phyloP scores from a whole-genome alignment of 2,329 filamentous ascomycete species.

The Aureobasidium namibiae region DNA sequence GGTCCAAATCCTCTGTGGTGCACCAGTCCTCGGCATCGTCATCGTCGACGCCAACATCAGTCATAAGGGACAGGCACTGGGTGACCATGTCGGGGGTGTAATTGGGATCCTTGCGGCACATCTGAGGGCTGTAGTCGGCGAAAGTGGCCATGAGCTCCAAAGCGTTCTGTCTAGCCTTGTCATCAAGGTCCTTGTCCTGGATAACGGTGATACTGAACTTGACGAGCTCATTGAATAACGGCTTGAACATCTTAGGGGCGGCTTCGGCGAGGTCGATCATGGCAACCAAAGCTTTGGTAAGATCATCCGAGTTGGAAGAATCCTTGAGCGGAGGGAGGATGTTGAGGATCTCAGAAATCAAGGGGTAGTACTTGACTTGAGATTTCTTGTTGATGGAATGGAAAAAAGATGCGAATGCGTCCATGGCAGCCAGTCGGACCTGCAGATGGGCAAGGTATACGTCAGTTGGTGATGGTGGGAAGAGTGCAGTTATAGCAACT shows the following conservation, averaged over 20 bases:
- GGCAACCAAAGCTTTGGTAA: constrained; percentile 81
- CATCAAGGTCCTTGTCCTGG: constrained; percentile 88
- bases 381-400: constrained; percentile 79
- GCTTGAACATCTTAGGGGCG: constrained; percentile 96
- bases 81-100: constrained; percentile 97
- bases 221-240: constrained; percentile 84
- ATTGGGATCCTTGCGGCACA: constrained; percentile 89
- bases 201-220: constrained; percentile 90
- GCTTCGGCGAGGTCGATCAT: constrained; percentile 91
- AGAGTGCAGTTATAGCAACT: constrained; percentile 19
- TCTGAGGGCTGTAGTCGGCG: constrained; percentile 83
- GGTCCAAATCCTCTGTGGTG: constrained; percentile 82
- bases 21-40: constrained; percentile 95
- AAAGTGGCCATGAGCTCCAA: constrained; percentile 97
- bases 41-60: constrained; percentile 87
- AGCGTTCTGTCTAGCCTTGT: constrained; percentile 86
- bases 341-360: constrained; percentile 88
- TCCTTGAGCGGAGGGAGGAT: constrained; percentile 93
- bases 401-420: constrained; percentile 96
- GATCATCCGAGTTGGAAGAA: constrained; percentile 77
- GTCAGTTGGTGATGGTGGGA: constrained; percentile 13
- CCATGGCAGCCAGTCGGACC: constrained; percentile 90
- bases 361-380: constrained; percentile 76
- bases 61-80: constrained; percentile 96
- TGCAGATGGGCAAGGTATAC: constrained; percentile 29